Conservation (phyloP, 2,329 filamentous ascomycete species). For the Pseudopyrenochaeta lycopersici region DNA sequence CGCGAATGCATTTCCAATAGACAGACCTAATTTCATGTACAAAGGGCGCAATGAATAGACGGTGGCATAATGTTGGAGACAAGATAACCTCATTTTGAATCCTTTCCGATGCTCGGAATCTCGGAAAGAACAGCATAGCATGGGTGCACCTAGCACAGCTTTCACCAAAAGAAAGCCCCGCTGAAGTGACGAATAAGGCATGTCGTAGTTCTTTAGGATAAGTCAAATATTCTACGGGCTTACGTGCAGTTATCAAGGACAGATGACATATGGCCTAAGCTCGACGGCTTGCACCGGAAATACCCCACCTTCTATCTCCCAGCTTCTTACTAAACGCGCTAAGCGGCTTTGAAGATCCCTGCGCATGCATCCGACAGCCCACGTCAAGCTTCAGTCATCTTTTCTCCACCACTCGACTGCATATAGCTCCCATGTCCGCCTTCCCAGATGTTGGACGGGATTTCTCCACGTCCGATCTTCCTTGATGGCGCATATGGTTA, state of each 20-base stretch:
- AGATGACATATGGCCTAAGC: background rate
- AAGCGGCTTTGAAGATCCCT: conserved; percentile 15
- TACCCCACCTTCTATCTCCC: conserved; percentile 8
- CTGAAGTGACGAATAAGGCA: too few relatives aligned
- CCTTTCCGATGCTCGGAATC: conserved; percentile 1
- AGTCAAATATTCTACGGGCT: background rate
- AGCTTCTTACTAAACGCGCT: conserved; percentile 16
- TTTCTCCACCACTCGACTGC: conserved; percentile 11
- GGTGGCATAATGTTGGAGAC: too few relatives aligned
- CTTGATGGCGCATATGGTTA: conserved; percentile 45
- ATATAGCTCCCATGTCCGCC: conserved; percentile 34
- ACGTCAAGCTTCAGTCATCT: conserved; percentile 25
- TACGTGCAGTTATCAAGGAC: background rate
- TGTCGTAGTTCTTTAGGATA: too few relatives aligned
- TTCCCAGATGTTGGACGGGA: conserved; percentile 36
- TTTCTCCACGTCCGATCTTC: conserved; percentile 13
- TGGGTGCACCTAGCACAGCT: too few relatives aligned
- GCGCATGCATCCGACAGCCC: conserved; percentile 8
- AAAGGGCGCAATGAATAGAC: too few relatives aligned
- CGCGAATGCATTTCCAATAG: too few relatives aligned
- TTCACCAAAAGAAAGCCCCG: too few relatives aligned
- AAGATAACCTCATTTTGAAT: too few relatives aligned
- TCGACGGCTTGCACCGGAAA: background rate
- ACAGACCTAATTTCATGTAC: too few relatives aligned
- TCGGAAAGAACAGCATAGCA: background rate